Conservation (phyloP, 805 yeast species). For the Metschnikowia anglica region DNA sequence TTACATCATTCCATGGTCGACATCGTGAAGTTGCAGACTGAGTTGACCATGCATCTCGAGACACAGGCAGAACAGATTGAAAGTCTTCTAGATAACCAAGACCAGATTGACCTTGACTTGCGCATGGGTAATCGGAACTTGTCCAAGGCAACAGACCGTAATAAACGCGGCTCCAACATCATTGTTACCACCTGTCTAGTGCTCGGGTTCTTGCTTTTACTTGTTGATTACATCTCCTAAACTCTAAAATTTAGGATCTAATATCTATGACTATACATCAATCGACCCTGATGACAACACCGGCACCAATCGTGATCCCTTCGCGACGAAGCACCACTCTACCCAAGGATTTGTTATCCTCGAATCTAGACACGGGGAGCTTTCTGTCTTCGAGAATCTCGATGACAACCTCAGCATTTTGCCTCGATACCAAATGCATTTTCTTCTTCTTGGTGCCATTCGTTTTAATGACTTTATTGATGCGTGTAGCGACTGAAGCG, state of each 20-base stretch:
- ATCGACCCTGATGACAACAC: constrained; percentile 36
- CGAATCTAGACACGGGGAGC: constrained; percentile 53
- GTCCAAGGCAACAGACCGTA: constrained; percentile 63
- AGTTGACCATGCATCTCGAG: constrained; percentile 68
- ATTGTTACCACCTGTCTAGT: constrained; percentile 55
- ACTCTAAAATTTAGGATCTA: not conserved
- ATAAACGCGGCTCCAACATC: constrained; percentile 56
- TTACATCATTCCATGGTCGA: constrained; percentile 66
- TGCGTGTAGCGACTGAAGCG: constrained; percentile 65
- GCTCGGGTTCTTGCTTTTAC: constrained; percentile 55
- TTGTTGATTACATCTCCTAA: constrained; percentile 46
- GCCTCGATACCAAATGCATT: constrained; percentile 59
- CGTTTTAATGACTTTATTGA: constrained; percentile 43
- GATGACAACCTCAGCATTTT: constrained; percentile 57
- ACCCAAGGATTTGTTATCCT: constrained; percentile 53
- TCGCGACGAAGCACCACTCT: constrained; percentile 69
- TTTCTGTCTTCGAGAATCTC: constrained; percentile 46
- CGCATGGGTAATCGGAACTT: constrained; percentile 69
- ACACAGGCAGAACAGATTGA: constrained; percentile 71
- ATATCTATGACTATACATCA: not conserved
- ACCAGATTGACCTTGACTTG: constrained; percentile 63
- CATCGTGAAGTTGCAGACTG: constrained; percentile 71
- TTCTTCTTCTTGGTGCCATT: constrained; percentile 42
- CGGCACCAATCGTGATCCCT: constrained; percentile 70
- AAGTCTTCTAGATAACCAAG: constrained; percentile 62